phyloP scores from a whole-genome alignment of 352 stramenopile genomes.

The Pythium monospermum region DNA sequence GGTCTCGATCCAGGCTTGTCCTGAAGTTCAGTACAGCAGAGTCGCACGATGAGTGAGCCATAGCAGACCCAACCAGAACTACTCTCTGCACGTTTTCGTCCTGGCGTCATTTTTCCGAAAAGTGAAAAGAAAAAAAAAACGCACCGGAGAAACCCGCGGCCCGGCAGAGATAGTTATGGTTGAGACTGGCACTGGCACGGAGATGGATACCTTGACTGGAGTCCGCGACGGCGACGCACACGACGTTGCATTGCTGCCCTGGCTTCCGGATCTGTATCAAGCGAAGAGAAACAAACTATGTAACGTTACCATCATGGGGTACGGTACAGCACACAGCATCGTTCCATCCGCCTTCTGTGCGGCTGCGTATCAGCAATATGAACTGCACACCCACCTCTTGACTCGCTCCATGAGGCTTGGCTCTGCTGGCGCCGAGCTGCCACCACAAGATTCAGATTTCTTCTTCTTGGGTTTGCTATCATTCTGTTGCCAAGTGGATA shows the following conservation, averaged over 20 bases:
- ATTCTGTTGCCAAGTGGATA: constrained; percentile 8
- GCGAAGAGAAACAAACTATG: constrained; percentile 13
- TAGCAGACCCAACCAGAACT: too few relatives aligned
- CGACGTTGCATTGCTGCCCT: not conserved
- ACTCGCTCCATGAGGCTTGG: constrained; percentile 6
- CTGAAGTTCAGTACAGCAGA: too few relatives aligned
- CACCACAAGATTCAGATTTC: constrained; percentile 8
- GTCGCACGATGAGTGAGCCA: too few relatives aligned
- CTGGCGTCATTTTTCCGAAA: not conserved
- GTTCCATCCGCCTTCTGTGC: too few relatives aligned
- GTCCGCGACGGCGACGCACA: not conserved
- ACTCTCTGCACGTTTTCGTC: too few relatives aligned
- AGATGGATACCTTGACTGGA: not conserved
- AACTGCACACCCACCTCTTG: constrained; percentile 17
- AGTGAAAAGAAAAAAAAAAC: not conserved
- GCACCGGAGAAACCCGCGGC: constrained; percentile 5
- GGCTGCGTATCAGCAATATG: too few relatives aligned
- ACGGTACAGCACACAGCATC: too few relatives aligned
- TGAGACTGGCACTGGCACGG: not conserved
- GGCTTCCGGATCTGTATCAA: constrained; percentile 7
- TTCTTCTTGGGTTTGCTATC: constrained; percentile 24
- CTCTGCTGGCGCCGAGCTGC: too few relatives aligned
- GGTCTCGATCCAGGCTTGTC: constrained; percentile 1
- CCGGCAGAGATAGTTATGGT: not conserved
- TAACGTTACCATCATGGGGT: not conserved